phyloP scores from a whole-genome alignment of 768 basidiomycete genomes.

The Sistotremastrum niveocremeum region DNA sequence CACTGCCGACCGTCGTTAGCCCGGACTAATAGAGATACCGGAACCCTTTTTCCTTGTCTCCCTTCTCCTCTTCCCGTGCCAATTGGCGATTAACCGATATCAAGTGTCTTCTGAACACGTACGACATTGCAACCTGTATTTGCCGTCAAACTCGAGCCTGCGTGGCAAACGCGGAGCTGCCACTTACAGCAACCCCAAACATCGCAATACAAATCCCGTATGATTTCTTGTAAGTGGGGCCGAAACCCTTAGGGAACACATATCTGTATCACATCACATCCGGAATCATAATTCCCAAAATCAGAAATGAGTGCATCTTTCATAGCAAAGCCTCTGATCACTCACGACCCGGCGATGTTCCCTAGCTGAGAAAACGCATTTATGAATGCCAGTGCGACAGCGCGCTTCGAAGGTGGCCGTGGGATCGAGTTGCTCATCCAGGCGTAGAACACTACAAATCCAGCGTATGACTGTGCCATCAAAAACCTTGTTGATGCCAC shows the following conservation, averaged over 20 bases:
- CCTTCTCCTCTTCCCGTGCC: slow-evolving; percentile 25
- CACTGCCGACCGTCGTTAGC: too few species aligned
- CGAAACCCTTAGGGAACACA: slow-evolving; percentile 57
- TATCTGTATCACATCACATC: slow-evolving; percentile 26
- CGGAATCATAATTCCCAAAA: slow-evolving; percentile 4
- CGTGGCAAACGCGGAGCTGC: too few species aligned
- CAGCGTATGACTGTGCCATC: slow-evolving; percentile 63
- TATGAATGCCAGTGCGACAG: slow-evolving; percentile 73
- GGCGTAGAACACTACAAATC: slow-evolving; percentile 49
- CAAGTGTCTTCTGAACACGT: slow-evolving; percentile 35
- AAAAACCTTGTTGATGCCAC: slow-evolving; percentile 38
- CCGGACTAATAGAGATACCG: slow-evolving; percentile 31
- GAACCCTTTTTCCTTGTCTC: slow-evolving; percentile 22
- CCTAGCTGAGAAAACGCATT: slow-evolving; percentile 75
- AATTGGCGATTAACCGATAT: slow-evolving; percentile 24
- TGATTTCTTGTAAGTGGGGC: slow-evolving; percentile 53
- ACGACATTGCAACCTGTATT: slow-evolving; percentile 30
- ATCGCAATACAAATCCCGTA: slow-evolving; percentile 62
- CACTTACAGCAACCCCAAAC: slow-evolving; percentile 23
- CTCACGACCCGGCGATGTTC: slow-evolving; percentile 73
- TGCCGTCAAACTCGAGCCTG: neutral
- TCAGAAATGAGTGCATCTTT: slow-evolving; percentile 6
- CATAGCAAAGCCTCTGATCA: slow-evolving; percentile 8
- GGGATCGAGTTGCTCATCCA: slow-evolving; percentile 51
- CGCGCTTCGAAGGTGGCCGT: slow-evolving; percentile 75